Conservation (phyloP, 495 filamentous ascomycete species). For the Trypethelium eluteriae region DNA sequence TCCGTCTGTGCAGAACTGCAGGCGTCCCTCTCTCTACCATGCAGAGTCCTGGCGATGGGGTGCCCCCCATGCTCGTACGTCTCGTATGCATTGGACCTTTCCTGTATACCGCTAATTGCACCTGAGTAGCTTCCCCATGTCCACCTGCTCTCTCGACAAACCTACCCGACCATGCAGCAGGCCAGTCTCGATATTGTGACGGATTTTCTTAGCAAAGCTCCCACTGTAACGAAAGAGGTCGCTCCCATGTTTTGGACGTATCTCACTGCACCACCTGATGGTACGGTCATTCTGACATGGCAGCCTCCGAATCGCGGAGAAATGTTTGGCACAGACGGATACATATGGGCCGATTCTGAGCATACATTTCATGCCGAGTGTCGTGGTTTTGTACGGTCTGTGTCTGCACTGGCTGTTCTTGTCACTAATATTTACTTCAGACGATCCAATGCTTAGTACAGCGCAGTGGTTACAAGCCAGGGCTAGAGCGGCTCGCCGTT, state of each 20-base stretch:
- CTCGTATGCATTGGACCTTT: not conserved
- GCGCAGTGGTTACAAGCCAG: conserved; percentile 63
- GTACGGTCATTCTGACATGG: conserved; percentile 76
- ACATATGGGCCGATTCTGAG: conserved; percentile 78
- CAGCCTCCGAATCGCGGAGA: conserved; percentile 26
- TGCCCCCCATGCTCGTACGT: conserved; percentile 55
- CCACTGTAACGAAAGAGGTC: conserved; percentile 64
- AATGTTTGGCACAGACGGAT: conserved; percentile 81
- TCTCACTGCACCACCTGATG: conserved; percentile 71
- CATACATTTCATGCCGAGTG: conserved; percentile 59
- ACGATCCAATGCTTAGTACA: conserved; percentile 77
- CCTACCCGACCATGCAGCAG: conserved; percentile 59
- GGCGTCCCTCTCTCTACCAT: conserved; percentile 36
- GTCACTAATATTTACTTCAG: conserved; percentile 33
- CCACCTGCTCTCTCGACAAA: conserved; percentile 70
- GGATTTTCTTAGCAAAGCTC: conserved; percentile 70
- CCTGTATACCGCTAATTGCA: not conserved
- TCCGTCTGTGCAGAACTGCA: not conserved
- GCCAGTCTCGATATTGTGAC: conserved; percentile 63
- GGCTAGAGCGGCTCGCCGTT: conserved; percentile 58
- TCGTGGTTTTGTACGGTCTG: conserved; percentile 63
- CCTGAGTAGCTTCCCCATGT: conserved; percentile 68
- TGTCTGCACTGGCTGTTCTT: not conserved
- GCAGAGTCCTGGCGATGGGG: conserved; percentile 58
- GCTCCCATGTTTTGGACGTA: conserved; percentile 88